Percentiles rank a stretch among this genome's conserved stretches.
phyloP scores from a whole-genome alignment of 2,329 filamentous ascomycete species.

The Scytalidium lignicola region DNA sequence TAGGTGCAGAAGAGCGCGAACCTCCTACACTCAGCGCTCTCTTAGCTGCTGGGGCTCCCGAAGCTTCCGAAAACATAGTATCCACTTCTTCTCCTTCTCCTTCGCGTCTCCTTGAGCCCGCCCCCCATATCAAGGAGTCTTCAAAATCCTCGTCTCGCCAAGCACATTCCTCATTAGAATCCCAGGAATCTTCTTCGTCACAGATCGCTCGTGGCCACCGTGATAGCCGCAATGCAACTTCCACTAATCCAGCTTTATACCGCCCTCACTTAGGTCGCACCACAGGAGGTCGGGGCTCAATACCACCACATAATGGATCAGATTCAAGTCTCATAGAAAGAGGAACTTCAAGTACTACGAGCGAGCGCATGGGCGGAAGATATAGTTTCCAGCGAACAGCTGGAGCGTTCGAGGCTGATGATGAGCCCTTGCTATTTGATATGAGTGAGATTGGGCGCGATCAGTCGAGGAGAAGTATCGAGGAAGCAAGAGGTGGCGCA shows the following conservation, averaged over 20 bases:
- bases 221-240: conserved; percentile 13
- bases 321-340: conserved; percentile 29
- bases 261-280: conserved; percentile 24
- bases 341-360: conserved; percentile 26
- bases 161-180: conserved; percentile 23
- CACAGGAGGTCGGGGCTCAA: conserved; percentile 24
- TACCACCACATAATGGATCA: conserved; percentile 27
- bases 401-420: conserved; percentile 49
- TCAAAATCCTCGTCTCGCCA: conserved; percentile 20
- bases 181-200: conserved; percentile 18
- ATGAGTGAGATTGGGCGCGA: conserved; percentile 64
- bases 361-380: conserved; percentile 32
- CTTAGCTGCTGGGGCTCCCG: conserved; percentile 38
- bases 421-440: conserved; percentile 67
- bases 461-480: conserved; percentile 52
- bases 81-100: conserved; percentile 22
- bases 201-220: conserved; percentile 18
- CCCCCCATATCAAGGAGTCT: conserved; percentile 23
- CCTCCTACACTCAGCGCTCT: conserved; percentile 61
- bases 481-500: conserved; percentile 38
- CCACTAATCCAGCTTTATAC: conserved; percentile 23
- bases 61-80: conserved; percentile 33
- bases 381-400: conserved; percentile 39
- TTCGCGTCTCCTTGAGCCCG: conserved; percentile 26
- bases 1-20: conserved; percentile 60